Evolutionary conservation across 2,329 filamentous ascomycete species (phyloP).

Genomic region (Byssoonygena ceratinophila): DNA sequence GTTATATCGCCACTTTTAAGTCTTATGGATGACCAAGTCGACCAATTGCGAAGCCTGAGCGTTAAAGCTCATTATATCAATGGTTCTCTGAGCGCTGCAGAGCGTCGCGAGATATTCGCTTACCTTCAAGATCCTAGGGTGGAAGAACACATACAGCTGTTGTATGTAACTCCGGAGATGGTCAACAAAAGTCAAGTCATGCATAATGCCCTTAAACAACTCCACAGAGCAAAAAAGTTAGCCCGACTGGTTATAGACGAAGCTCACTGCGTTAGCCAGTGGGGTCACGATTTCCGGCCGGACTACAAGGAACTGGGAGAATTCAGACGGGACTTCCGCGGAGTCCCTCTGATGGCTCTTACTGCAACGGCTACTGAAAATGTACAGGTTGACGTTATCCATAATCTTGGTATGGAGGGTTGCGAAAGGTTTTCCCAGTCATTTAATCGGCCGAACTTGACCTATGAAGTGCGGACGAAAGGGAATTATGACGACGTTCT

Average conservation of each 20-base stretch:
- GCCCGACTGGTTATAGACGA: conserved; percentile 94
- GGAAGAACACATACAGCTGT: conserved; percentile 68
- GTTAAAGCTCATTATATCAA: conserved; percentile 78
- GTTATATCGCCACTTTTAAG: conserved; percentile 92
- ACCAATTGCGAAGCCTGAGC: conserved; percentile 61
- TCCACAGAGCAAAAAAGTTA: conserved; percentile 62
- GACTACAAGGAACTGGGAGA: conserved; percentile 83
- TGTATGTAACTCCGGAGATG: conserved; percentile 98
- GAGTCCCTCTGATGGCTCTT: conserved; percentile 83
- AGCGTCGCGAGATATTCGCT: conserved; percentile 56
- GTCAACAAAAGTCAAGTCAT: conserved; percentile 68
- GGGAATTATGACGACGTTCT: conserved; percentile 48
- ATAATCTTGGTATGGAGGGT: conserved; percentile 72
- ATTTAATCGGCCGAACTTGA: conserved; percentile 92
- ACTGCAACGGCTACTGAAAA: conserved; percentile 92
- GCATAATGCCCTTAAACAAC: conserved; percentile 50
- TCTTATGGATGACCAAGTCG: conserved; percentile 94
- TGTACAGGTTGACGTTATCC: conserved; percentile 81
- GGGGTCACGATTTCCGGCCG: conserved; percentile 95
- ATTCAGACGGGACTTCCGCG: conserved; percentile 59
- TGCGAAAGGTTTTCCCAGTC: conserved; percentile 80
- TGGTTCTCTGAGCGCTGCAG: conserved; percentile 55
- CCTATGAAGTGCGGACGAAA: conserved; percentile 74
- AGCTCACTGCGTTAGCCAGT: conserved; percentile 98
- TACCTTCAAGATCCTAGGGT: conserved; percentile 53